Percentiles rank a stretch among this genome's conserved stretches.
Evolutionary conservation across 2,329 filamentous ascomycete genomes (phyloP).

Genomic region (Hymenoscyphus scutula): DNA sequence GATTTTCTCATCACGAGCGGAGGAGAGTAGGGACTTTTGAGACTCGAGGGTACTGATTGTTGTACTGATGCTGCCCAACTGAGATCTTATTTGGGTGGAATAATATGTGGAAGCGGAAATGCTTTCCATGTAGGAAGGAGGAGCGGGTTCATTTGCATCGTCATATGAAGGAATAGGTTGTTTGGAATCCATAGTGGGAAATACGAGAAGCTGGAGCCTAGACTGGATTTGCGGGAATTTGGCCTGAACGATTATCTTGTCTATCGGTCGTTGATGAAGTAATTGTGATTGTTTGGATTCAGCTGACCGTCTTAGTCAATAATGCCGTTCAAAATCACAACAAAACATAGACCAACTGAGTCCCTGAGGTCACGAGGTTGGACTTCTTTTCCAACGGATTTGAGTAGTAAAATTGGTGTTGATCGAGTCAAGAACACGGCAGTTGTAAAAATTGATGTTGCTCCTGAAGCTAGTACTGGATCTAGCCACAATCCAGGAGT

Average conservation of each 20-base stretch:
- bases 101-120: conserved; percentile 26
- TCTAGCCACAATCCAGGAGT: neutral
- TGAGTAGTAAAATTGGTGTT: no score
- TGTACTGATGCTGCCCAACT: conserved; percentile 25
- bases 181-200: conserved; percentile 27
- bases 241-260: neutral
- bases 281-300: neutral
- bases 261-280: neutral
- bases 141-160: conserved; percentile 18
- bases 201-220: neutral
- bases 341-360: no score
- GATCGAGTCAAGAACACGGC: neutral
- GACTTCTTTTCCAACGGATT: neutral
- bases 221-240: neutral
- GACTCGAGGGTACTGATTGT: conserved; percentile 26
- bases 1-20: conserved; percentile 31
- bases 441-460: neutral
- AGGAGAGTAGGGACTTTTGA: conserved; percentile 24
- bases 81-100: conserved; percentile 28
- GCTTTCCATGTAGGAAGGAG: conserved; percentile 29
- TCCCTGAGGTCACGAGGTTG: neutral
- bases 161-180: conserved; percentile 9
- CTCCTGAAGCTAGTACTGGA: neutral
- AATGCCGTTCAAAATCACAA: neutral
- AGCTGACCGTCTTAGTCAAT: neutral